phyloP scores from a whole-genome alignment of 2,329 filamentous ascomycete genomes.

The Verticillium klebahnii region DNA sequence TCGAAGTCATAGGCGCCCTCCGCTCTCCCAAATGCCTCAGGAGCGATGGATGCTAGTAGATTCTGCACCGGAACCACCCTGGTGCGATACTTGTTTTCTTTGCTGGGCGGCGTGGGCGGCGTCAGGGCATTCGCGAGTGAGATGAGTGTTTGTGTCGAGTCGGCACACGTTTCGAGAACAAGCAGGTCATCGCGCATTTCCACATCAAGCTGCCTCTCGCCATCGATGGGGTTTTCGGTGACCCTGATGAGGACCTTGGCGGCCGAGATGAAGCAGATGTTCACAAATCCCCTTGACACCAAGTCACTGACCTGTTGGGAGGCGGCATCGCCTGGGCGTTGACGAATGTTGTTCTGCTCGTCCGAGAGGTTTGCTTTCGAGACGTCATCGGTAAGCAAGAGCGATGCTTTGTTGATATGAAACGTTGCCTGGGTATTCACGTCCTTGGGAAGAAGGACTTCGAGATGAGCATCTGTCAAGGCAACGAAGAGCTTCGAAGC shows the following conservation, averaged over 20 bases:
- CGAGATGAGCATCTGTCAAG: constrained; percentile 70
- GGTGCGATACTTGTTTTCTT: constrained; percentile 80
- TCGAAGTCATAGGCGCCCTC: constrained; percentile 60
- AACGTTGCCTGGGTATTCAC: constrained; percentile 59
- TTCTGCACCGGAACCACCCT: constrained; percentile 82
- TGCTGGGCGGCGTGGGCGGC: constrained; percentile 78
- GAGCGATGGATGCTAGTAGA: constrained; percentile 84
- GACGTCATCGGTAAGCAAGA: constrained; percentile 78
- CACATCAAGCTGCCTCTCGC: constrained; percentile 66
- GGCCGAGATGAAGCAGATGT: constrained; percentile 81
- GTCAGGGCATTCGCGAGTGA: constrained; percentile 72
- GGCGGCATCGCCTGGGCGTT: constrained; percentile 21
- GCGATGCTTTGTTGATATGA: constrained; percentile 72
- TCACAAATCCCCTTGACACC: constrained; percentile 70
- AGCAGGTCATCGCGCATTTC: constrained; percentile 82
- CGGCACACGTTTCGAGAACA: constrained; percentile 90
- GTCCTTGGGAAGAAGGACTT: constrained; percentile 62
- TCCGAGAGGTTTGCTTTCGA: constrained; percentile 21
- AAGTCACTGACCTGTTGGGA: constrained; percentile 52
- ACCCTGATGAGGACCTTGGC: constrained; percentile 66
- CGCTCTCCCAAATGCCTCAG: constrained; percentile 68
- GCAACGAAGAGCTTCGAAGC: constrained; percentile 74
- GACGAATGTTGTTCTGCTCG: not conserved
- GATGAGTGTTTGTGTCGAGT: constrained; percentile 92
- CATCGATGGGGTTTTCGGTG: constrained; percentile 47